These are phyloP conservation scores for Lunularia cruciata DNA, from an alignment of 225 moss, liverwort and hornwort genomes.

Conservation along the genomic window DNA sequence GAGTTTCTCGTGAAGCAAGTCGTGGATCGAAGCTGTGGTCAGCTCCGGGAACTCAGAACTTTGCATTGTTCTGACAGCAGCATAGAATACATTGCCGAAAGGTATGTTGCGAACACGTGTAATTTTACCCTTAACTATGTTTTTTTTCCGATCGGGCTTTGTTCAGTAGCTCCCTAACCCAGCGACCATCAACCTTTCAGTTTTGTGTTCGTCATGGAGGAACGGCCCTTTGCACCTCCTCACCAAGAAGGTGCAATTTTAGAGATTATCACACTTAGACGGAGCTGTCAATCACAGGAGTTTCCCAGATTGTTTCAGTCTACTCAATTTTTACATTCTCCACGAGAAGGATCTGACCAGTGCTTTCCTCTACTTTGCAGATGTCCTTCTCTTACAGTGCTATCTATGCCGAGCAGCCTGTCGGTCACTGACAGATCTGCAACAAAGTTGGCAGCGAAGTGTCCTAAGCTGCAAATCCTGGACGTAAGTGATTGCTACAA, in stretches of 20 bases:
- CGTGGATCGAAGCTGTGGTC: slow-evolving; percentile 48
- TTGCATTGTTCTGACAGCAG: slow-evolving; percentile 47
- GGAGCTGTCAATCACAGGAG: too few relatives aligned
- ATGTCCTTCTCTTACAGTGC: slow-evolving; percentile 21
- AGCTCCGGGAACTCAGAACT: slow-evolving; percentile 44
- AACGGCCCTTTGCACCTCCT: too few relatives aligned
- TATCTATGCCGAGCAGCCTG: slow-evolving; percentile 26
- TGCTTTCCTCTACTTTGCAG: slow-evolving; percentile 13
- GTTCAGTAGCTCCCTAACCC: too few relatives aligned
- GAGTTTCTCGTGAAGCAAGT: slow-evolving; percentile 47
- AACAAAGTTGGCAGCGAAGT: slow-evolving; percentile 24
- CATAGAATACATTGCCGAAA: slow-evolving; percentile 51
- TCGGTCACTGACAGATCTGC: slow-evolving; percentile 25
- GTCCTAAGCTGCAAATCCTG: slow-evolving; percentile 25
- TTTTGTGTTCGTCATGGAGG: too few relatives aligned
- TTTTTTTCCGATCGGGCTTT: too few relatives aligned
- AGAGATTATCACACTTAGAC: too few relatives aligned
- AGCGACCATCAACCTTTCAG: too few relatives aligned
- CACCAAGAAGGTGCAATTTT: too few relatives aligned
- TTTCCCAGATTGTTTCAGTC: too few relatives aligned
- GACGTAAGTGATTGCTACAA: slow-evolving; percentile 45
- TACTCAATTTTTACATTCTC: too few relatives aligned
- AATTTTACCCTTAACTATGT: too few relatives aligned
- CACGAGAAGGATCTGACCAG: background rate
- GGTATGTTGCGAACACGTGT: slow-evolving; percentile 20